These are phyloP conservation scores for Populus hybrid DNA, from an alignment of 441 rosid genomes.

Conservation along the genomic window DNA sequence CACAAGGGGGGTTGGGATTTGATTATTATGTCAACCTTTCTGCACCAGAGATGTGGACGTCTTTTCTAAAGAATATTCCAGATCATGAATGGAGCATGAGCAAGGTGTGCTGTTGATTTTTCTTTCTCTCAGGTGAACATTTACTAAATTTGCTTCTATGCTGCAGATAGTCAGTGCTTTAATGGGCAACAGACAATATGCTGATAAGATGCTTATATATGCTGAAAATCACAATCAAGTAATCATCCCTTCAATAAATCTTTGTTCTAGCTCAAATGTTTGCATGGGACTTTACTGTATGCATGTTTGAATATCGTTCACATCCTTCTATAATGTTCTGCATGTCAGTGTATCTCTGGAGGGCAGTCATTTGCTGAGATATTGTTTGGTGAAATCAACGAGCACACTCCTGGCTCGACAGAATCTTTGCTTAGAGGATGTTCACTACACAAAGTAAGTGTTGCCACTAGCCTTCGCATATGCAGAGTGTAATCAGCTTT, in stretches of 20 bases:
- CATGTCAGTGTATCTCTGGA: conserved; percentile 82
- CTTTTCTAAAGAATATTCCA: conserved; percentile 65
- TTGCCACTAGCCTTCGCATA: conserved; percentile 4
- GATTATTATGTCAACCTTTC: conserved; percentile 87
- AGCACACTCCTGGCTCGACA: conserved; percentile 43
- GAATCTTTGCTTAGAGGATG: conserved; percentile 58
- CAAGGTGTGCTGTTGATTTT: conserved; percentile 51
- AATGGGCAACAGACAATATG: conserved; percentile 57
- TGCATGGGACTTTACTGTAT: not conserved
- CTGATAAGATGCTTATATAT: conserved; percentile 79
- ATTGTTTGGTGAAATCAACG: conserved; percentile 54
- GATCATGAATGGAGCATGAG: conserved; percentile 91
- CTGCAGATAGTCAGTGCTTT: conserved; percentile 78
- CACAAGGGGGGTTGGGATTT: conserved; percentile 98
- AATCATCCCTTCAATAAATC: conserved; percentile 17
- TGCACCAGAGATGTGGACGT: conserved; percentile 90
- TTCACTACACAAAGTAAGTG: conserved; percentile 67
- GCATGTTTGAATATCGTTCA: conserved; percentile 9
- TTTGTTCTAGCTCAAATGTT: conserved; percentile 4
- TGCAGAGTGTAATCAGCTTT: conserved; percentile 5
- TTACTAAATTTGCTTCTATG: conserved; percentile 7
- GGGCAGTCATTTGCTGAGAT: conserved; percentile 90
- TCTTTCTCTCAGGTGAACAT: not conserved
- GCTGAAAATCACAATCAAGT: conserved; percentile 92
- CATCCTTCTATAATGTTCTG: conserved; percentile 18